phyloP scores from a whole-genome alignment of 2,329 filamentous ascomycete genomes.

The Coniochaeta sp. region DNA sequence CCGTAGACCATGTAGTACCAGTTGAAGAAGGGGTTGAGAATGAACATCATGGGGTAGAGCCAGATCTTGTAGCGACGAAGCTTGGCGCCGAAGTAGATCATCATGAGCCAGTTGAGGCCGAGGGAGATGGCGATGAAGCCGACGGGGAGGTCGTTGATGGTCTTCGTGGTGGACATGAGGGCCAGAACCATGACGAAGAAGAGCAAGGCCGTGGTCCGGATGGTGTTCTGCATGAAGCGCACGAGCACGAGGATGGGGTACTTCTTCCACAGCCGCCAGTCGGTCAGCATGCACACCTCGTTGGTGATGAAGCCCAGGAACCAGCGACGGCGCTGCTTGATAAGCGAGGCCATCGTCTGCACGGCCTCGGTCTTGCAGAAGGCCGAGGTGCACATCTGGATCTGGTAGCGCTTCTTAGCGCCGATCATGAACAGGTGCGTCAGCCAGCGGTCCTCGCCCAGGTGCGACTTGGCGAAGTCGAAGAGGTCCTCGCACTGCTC shows the following conservation, averaged over 20 bases:
- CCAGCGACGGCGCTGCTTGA: conserved; percentile 95
- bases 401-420: conserved; percentile 86
- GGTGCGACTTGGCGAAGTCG: conserved; percentile 90
- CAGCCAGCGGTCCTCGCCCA: conserved; percentile 93
- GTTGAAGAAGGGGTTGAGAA: conserved; percentile 94
- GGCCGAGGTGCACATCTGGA: conserved; percentile 94
- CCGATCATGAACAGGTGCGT: conserved; percentile 99
- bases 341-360: conserved; percentile 73
- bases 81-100: conserved; percentile 90
- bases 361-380: conserved; percentile 99
- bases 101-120: conserved; percentile 87
- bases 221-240: conserved; percentile 92
- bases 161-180: conserved; percentile 76
- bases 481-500: conserved; percentile 95
- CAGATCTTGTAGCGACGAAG: conserved; percentile 87
- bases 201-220: conserved; percentile 84
- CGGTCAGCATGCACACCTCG: conserved; percentile 96
- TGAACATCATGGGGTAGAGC: conserved; percentile 92
- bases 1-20: conserved; percentile 98
- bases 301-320: conserved; percentile 97
- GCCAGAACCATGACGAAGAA: conserved; percentile 93
- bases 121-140: conserved; percentile 91
- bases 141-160: conserved; percentile 71
- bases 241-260: conserved; percentile 84
- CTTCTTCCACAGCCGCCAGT: conserved; percentile 81